These are phyloP conservation scores for Trichoderma asperellum DNA, from an alignment of 2,329 filamentous ascomycete species.

Conservation along the genomic window DNA sequence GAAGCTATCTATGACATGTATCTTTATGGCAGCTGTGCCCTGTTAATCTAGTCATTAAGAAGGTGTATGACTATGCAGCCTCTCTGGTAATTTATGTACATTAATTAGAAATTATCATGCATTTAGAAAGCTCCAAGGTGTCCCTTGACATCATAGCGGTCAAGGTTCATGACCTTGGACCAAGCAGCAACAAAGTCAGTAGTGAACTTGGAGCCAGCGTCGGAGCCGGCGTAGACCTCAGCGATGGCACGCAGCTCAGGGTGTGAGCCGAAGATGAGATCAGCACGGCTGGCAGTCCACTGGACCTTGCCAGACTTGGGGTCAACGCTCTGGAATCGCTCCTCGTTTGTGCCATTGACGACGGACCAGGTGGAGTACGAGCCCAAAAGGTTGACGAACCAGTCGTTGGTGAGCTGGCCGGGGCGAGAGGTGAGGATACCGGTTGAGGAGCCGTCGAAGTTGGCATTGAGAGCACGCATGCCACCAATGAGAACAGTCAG, in stretches of 20 bases:
- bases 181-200: conserved; percentile 72
- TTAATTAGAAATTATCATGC: background rate
- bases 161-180: conserved; percentile 75
- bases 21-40: conserved; percentile 11
- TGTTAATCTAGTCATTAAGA: conserved; percentile 15
- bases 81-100: conserved; percentile 7
- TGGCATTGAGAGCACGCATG: conserved; percentile 68
- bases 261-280: conserved; percentile 72
- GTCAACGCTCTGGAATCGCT: conserved; percentile 66
- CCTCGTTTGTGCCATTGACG: conserved; percentile 48
- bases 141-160: conserved; percentile 61
- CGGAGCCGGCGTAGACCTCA: conserved; percentile 67
- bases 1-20: background rate
- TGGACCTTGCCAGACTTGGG: conserved; percentile 66
- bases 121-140: conserved; percentile 20
- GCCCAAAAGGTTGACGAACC: conserved; percentile 78
- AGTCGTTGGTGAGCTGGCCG: conserved; percentile 75
- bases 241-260: conserved; percentile 70
- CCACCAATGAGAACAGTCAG: conserved; percentile 72
- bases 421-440: conserved; percentile 70
- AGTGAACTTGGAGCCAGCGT: conserved; percentile 65
- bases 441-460: conserved; percentile 68
- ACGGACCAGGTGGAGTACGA: conserved; percentile 62
- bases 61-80: background rate
- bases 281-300: conserved; percentile 70